These are phyloP conservation scores for Wallacemonas rigidus DNA, from an alignment of 208 protist genomes.

Conservation along the genomic window DNA sequence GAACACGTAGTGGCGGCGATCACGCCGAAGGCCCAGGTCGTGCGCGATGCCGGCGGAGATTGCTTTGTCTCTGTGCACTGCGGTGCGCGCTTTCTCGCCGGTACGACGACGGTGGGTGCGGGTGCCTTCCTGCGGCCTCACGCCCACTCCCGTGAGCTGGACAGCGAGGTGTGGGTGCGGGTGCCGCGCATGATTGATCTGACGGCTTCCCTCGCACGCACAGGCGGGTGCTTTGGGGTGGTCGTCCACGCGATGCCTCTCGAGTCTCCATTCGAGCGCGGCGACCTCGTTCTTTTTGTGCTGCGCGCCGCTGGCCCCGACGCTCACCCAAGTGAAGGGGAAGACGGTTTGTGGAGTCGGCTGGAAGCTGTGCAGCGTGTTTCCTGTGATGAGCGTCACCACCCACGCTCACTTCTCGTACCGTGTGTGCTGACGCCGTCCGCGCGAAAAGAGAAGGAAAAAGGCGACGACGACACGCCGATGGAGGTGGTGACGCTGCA, in stretches of 20 bases:
- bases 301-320: conserved; percentile 1
- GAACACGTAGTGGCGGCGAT: background rate
- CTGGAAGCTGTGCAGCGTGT: conserved; percentile 24
- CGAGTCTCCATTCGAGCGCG: conserved; percentile 41
- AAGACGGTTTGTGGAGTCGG: conserved; percentile 16
- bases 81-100: background rate
- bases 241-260: conserved; percentile 47
- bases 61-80: conserved; percentile 12
- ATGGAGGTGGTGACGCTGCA: background rate
- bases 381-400: conserved; percentile 19
- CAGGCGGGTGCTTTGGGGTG: conserved; percentile 43
- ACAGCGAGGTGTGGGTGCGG: conserved; percentile 43
- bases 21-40: background rate
- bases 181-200: conserved; percentile 40
- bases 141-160: background rate
- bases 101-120: background rate
- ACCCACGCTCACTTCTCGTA: conserved; percentile 27
- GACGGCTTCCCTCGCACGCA: conserved; percentile 23
- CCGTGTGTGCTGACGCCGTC: conserved; percentile 23
- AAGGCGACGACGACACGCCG: background rate
- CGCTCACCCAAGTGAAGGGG: background rate
- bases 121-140: conserved; percentile 10
- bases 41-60: background rate
- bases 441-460: background rate
- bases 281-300: conserved; percentile 54